Conservation (phyloP, 805 yeast genomes). For the Starmerella khaoyaiensis region DNA sequence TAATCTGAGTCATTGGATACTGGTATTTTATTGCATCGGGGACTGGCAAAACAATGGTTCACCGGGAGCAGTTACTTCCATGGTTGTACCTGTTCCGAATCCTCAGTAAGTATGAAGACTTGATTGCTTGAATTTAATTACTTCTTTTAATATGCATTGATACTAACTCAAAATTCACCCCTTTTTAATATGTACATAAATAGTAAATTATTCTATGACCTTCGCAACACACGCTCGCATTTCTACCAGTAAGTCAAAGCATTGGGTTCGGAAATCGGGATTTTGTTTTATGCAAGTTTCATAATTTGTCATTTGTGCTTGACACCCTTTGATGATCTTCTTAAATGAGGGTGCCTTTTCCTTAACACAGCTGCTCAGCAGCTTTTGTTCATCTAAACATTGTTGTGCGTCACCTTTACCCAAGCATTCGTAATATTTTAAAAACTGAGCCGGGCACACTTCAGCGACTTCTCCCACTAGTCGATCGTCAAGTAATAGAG, state of each 20-base stretch:
- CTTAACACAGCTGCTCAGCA: slow-evolving; percentile 50
- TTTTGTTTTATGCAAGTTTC: slow-evolving; percentile 49
- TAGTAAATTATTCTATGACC: neutral
- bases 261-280: slow-evolving; percentile 35
- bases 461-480: slow-evolving; percentile 67
- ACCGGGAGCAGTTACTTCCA: too few species aligned
- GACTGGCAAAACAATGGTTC: too few species aligned
- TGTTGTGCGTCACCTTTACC: slow-evolving; percentile 38
- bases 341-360: slow-evolving; percentile 57
- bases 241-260: slow-evolving; percentile 40
- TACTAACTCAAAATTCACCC: too few species aligned
- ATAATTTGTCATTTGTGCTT: slow-evolving; percentile 44
- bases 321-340: slow-evolving; percentile 51
- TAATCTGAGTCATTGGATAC: neutral
- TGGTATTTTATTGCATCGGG: too few species aligned
- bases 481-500: slow-evolving; percentile 50
- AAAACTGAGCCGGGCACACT: slow-evolving; percentile 59
- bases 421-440: slow-evolving; percentile 63
- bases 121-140: too few species aligned
- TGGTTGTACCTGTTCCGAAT: too few species aligned
- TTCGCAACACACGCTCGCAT: slow-evolving; percentile 52
- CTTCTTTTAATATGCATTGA: too few species aligned
- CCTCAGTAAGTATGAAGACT: too few species aligned
- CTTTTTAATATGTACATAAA: neutral
- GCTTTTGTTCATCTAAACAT: slow-evolving; percentile 45